Evolutionary conservation across 805 yeast genomes (phyloP).

Genomic region (Candida taoyuanica): DNA sequence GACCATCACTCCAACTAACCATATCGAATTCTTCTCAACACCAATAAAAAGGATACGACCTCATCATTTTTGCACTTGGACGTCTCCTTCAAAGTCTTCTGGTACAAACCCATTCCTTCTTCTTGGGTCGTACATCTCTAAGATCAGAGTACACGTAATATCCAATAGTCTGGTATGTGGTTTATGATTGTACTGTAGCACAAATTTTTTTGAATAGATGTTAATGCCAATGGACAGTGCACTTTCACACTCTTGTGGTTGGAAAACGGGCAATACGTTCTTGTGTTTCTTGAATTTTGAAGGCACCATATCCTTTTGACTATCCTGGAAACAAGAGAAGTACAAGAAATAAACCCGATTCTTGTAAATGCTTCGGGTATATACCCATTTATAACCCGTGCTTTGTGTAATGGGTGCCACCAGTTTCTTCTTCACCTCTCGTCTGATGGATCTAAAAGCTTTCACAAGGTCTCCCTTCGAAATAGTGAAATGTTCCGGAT

Average conservation of each 20-base stretch:
- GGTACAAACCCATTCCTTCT: not conserved
- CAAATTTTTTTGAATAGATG: slow-evolving; percentile 20
- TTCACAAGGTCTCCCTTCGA: slow-evolving; percentile 18
- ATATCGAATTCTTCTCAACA: no score
- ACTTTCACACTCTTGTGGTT: slow-evolving; percentile 19
- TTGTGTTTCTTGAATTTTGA: slow-evolving; percentile 15
- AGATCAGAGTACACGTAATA: slow-evolving; percentile 17
- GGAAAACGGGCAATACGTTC: slow-evolving; percentile 7
- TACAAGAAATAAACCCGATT: slow-evolving; percentile 20
- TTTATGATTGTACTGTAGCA: slow-evolving; percentile 20
- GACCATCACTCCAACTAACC: no score
- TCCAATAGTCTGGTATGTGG: slow-evolving; percentile 21
- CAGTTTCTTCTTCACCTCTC: slow-evolving; percentile 17
- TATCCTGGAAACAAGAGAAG: slow-evolving; percentile 25
- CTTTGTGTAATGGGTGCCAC: slow-evolving; percentile 19
- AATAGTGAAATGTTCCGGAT: slow-evolving; percentile 19
- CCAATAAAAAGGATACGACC: no score
- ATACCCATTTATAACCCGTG: slow-evolving; percentile 26
- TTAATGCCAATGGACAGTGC: slow-evolving; percentile 20
- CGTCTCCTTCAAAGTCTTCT: no score
- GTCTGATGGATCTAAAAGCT: slow-evolving; percentile 21
- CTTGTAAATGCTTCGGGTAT: slow-evolving; percentile 20
- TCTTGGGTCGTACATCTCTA: slow-evolving; percentile 17
- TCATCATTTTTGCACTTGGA: no score
- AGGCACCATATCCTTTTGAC: slow-evolving; percentile 19